A percentile compares a stretch with the other conserved stretches of the same genome.
phyloP scores from a whole-genome alignment of 2,329 filamentous ascomycete genomes.

The Cordyceps militaris region DNA sequence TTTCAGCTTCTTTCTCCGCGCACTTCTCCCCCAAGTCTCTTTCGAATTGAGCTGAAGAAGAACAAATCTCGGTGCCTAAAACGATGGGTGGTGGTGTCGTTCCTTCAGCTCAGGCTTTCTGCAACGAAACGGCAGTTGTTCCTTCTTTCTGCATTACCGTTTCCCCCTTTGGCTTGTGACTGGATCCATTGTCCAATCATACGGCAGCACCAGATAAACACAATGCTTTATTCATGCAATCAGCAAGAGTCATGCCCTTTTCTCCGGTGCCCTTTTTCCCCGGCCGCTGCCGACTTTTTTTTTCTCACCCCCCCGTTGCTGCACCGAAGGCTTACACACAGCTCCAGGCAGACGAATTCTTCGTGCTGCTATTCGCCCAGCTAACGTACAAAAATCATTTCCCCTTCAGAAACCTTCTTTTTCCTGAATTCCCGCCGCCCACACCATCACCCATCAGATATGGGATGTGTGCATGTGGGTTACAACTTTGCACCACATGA shows the following conservation, averaged over 20 bases:
- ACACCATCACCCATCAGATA: too few species aligned
- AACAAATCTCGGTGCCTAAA: neutral
- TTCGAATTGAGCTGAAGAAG: neutral
- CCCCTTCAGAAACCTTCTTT: neutral
- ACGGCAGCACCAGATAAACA: neutral
- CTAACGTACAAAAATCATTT: too few species aligned
- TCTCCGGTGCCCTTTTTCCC: neutral
- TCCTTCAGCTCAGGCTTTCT: neutral
- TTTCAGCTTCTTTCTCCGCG: neutral
- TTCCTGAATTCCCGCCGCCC: too few species aligned
- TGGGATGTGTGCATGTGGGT: too few species aligned
- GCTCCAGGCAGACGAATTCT: slow-evolving; percentile 10
- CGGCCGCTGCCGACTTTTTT: neutral
- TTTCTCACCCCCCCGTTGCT: neutral
- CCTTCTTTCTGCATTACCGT: neutral
- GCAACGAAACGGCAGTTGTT: neutral
- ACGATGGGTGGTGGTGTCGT: neutral
- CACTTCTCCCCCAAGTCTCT: neutral
- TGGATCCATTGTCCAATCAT: neutral
- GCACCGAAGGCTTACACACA: too few species aligned
- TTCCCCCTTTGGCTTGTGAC: too few species aligned
- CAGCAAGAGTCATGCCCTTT: neutral
- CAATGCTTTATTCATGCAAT: neutral
- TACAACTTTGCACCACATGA: neutral
- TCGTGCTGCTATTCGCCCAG: neutral